Evolutionary conservation across 2,329 filamentous ascomycete species (phyloP).

Genomic region (Coniochaeta prunicola): DNA sequence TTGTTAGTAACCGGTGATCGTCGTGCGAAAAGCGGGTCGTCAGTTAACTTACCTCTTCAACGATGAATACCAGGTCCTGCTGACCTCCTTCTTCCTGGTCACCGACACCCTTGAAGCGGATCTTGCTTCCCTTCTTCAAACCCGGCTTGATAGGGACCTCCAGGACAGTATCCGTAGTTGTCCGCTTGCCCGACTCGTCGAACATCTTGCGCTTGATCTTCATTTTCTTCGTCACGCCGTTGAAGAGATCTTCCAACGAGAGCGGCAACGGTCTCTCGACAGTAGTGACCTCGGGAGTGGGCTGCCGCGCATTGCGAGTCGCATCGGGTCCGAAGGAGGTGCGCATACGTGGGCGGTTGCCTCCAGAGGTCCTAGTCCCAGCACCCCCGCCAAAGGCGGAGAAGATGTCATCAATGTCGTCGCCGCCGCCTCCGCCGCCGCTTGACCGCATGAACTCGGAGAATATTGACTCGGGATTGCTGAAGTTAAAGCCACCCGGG

Average conservation of each 20-base stretch:
- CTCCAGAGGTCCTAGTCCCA: slow-evolving; percentile 31
- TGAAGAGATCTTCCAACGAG: slow-evolving; percentile 81
- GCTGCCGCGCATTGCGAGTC: slow-evolving; percentile 30
- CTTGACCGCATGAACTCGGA: slow-evolving; percentile 66
- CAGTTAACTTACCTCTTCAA: slow-evolving; percentile 69
- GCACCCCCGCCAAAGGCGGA: slow-evolving; percentile 35
- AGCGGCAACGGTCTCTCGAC: slow-evolving; percentile 79
- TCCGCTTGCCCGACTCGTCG: slow-evolving; percentile 77
- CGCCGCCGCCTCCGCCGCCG: slow-evolving; percentile 38
- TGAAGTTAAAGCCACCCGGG: slow-evolving; percentile 72
- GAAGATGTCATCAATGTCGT: slow-evolving; percentile 49
- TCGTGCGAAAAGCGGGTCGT: background rate
- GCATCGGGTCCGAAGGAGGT: slow-evolving; percentile 27
- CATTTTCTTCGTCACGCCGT: slow-evolving; percentile 89
- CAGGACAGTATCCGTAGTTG: slow-evolving; percentile 79
- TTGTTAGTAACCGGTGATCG: slow-evolving; percentile 31
- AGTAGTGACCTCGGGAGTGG: slow-evolving; percentile 80
- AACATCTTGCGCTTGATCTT: slow-evolving; percentile 97
- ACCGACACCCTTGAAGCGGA: slow-evolving; percentile 96
- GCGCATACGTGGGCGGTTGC: slow-evolving; percentile 34
- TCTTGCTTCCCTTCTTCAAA: slow-evolving; percentile 94
- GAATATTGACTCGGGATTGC: slow-evolving; percentile 78
- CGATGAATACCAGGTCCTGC: slow-evolving; percentile 90
- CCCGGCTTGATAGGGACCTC: slow-evolving; percentile 95
- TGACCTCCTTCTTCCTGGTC: slow-evolving; percentile 95